Evolutionary conservation across 495 filamentous ascomycete genomes (phyloP).

Genomic region (Neurospora sp.): DNA sequence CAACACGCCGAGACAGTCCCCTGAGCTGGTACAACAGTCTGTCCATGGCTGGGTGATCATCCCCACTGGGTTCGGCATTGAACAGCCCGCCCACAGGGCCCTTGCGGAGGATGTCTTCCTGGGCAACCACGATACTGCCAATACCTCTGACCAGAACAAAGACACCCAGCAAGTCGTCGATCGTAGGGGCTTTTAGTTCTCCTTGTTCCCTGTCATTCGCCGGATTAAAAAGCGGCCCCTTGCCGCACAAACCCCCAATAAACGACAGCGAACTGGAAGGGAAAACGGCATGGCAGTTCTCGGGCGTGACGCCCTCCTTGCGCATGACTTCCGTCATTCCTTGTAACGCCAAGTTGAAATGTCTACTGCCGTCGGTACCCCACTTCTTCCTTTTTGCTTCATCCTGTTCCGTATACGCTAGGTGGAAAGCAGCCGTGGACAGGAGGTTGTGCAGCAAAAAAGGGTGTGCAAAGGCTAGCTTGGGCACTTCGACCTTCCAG

Average conservation of each 20-base stretch:
- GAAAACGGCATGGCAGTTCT: constrained; percentile 23
- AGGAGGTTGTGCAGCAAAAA: constrained; percentile 23
- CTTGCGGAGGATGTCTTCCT: constrained; percentile 1
- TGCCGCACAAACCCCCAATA: constrained; percentile 12
- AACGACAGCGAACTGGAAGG: constrained; percentile 16
- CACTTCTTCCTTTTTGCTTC: constrained; percentile 6
- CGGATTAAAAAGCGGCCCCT: not conserved
- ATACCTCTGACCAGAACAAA: constrained; percentile 17
- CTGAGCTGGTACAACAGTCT: constrained; percentile 5
- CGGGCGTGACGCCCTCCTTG: constrained; percentile 10
- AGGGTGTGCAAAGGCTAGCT: constrained; percentile 11
- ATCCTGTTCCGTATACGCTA: constrained; percentile 11
- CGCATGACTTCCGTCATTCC: constrained; percentile 12
- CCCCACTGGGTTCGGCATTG: not conserved
- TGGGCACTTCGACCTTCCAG: constrained; percentile 16
- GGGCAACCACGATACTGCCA: constrained; percentile 11
- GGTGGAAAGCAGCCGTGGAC: constrained; percentile 18
- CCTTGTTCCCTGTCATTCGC: not conserved
- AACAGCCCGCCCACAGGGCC: constrained; percentile 16
- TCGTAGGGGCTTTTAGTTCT: not conserved
- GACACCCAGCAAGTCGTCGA: constrained; percentile 17
- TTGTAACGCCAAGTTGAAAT: constrained; percentile 17
- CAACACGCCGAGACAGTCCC: not conserved
- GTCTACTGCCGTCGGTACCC: constrained; percentile 11
- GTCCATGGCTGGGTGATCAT: not conserved